Evolutionary conservation across 2,329 filamentous ascomycete species (phyloP).

Genomic region (Penicillium sclerotiorum): DNA sequence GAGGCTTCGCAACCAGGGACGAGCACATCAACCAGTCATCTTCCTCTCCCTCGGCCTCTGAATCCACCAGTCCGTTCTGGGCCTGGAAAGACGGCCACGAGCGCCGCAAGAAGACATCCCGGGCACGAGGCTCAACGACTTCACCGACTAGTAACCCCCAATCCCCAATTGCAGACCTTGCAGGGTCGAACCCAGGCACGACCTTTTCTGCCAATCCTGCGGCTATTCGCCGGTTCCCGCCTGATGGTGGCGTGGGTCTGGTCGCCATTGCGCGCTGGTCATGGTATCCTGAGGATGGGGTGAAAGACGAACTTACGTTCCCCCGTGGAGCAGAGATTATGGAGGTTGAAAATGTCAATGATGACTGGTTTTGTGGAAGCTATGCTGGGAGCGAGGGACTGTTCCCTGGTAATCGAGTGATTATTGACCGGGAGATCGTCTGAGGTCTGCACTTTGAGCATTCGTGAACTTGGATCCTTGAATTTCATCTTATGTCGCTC

Average conservation of each 20-base stretch:
- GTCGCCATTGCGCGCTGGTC: conserved; percentile 69
- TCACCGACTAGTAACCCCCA: conserved; percentile 6
- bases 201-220: conserved; percentile 16
- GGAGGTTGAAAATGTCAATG: conserved; percentile 85
- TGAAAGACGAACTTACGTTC: conserved; percentile 75
- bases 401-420: conserved; percentile 79
- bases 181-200: conserved; percentile 11
- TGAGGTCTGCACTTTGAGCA: neutral
- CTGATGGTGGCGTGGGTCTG: conserved; percentile 72
- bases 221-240: conserved; percentile 60
- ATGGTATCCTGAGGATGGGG: conserved; percentile 67
- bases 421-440: conserved; percentile 40
- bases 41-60: conserved; percentile 22
- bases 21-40: conserved; percentile 48
- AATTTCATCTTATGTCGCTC: neutral
- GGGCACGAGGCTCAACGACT: conserved; percentile 25
- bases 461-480: neutral
- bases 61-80: conserved; percentile 40
- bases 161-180: conserved; percentile 18
- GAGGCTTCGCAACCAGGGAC: conserved; percentile 70
- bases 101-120: conserved; percentile 42
- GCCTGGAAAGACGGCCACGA: conserved; percentile 47
- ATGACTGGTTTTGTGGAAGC: conserved; percentile 84
- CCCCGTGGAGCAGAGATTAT: conserved; percentile 79
- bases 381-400: conserved; percentile 80